Percentiles rank a stretch among this genome's conserved stretches.
Evolutionary conservation across 2,329 filamentous ascomycete species (phyloP).

Genomic region (Orbilia brochopaga): DNA sequence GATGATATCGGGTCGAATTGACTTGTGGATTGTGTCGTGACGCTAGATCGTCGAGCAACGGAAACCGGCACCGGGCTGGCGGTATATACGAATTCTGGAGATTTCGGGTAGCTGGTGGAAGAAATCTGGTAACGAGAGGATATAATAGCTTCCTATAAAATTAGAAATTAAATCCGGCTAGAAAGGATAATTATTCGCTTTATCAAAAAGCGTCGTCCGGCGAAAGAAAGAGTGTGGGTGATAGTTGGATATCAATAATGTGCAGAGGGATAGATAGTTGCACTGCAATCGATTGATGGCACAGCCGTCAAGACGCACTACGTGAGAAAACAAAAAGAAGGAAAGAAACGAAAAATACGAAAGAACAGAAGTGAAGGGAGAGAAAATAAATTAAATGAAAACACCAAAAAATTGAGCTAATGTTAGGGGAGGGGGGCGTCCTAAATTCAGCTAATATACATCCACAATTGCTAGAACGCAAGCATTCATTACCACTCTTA

Average conservation of each 20-base stretch:
- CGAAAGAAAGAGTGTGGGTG: slow-evolving; percentile 5
- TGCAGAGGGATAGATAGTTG: neutral
- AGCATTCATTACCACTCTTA: neutral
- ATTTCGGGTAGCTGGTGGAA: no score
- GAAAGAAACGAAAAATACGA: slow-evolving; percentile 5
- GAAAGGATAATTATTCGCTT: no score
- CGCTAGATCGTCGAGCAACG: neutral
- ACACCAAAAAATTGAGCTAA: neutral
- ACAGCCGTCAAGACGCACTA: slow-evolving; percentile 15
- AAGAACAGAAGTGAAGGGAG: neutral
- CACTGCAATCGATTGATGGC: slow-evolving; percentile 2
- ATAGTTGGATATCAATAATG: neutral
- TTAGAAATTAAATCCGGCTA: no score
- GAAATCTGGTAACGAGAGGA: no score
- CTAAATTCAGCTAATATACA: neutral
- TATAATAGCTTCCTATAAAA: no score
- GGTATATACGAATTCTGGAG: neutral
- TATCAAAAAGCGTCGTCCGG: slow-evolving; percentile 7
- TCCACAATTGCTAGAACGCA: neutral
- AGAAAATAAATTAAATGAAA: neutral
- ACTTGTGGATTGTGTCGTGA: no score
- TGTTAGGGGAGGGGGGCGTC: neutral
- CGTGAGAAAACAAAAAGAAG: neutral
- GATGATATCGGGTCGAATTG: no score
- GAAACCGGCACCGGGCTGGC: neutral